These are phyloP conservation scores for Colletotrichum brevisporum DNA, from an alignment of 2,329 filamentous ascomycete genomes.

Conservation along the genomic window DNA sequence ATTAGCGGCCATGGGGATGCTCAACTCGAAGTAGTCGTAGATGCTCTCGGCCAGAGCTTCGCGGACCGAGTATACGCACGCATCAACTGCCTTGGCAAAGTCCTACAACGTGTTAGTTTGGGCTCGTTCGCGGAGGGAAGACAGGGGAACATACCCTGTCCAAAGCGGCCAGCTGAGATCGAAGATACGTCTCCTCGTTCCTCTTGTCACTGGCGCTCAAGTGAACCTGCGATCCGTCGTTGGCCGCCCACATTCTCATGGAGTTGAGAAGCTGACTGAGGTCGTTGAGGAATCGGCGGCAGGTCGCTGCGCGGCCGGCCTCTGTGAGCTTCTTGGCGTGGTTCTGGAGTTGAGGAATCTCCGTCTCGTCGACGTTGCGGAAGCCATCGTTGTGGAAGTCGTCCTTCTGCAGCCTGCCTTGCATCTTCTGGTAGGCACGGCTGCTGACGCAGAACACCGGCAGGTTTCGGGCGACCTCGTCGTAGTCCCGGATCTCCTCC, in stretches of 20 bases:
- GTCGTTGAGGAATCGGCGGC: constrained; percentile 44
- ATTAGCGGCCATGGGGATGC: constrained; percentile 40
- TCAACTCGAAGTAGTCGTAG: constrained; percentile 43
- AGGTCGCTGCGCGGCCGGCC: constrained; percentile 40
- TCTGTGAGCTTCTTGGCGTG: constrained; percentile 52
- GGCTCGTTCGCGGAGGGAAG: not conserved
- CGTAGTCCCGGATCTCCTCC: constrained; percentile 69
- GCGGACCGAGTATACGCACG: constrained; percentile 40
- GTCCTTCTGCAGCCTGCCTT: constrained; percentile 68
- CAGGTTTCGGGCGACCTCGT: constrained; percentile 67
- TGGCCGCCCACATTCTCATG: constrained; percentile 45
- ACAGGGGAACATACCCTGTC: constrained; percentile 24
- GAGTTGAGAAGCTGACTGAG: constrained; percentile 45
- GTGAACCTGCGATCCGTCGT: constrained; percentile 41
- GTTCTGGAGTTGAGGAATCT: constrained; percentile 69
- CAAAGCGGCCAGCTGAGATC: constrained; percentile 36
- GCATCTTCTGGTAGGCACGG: constrained; percentile 73
- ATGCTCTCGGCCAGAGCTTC: constrained; percentile 42
- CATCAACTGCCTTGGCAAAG: constrained; percentile 37
- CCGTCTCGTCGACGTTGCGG: constrained; percentile 65
- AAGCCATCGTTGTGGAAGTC: constrained; percentile 65
- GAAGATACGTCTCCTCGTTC: constrained; percentile 37
- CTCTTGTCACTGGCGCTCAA: constrained; percentile 41
- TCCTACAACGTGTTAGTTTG: constrained; percentile 33
- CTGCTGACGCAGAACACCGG: constrained; percentile 77